Percentiles rank a stretch among this genome's conserved stretches.
phyloP scores from a whole-genome alignment of 257 asterid genomes.

The Misopates orontium region DNA sequence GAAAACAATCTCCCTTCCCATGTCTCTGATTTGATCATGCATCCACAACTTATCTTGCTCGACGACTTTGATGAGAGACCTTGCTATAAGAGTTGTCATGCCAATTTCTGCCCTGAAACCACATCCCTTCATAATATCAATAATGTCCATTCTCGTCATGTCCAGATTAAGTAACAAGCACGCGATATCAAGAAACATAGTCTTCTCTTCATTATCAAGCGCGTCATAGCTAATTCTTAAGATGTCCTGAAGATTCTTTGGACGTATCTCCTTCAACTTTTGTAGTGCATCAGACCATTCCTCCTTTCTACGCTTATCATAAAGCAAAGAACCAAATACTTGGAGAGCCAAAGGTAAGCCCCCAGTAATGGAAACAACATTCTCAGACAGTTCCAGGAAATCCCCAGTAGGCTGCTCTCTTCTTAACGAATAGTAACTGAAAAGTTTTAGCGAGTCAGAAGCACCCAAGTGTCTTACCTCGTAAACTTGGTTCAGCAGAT shows the following conservation, averaged over 20 bases:
- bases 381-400: slow-evolving; percentile 21
- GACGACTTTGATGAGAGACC: slow-evolving; percentile 33
- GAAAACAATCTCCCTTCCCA: slow-evolving; percentile 39
- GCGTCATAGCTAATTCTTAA: slow-evolving; percentile 34
- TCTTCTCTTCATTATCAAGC: slow-evolving; percentile 34
- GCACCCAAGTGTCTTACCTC: slow-evolving; percentile 18
- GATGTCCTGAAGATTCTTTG: slow-evolving; percentile 29
- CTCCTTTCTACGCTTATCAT: slow-evolving; percentile 30
- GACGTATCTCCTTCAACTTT: slow-evolving; percentile 37
- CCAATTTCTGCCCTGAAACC: slow-evolving; percentile 34
- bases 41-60: slow-evolving; percentile 36
- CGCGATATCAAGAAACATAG: slow-evolving; percentile 39
- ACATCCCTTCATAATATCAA: slow-evolving; percentile 34
- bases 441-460: slow-evolving; percentile 28
- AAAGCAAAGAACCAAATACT: slow-evolving; percentile 36
- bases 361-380: slow-evolving; percentile 27
- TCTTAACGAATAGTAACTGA: slow-evolving; percentile 38
- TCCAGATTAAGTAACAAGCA: slow-evolving; percentile 32
- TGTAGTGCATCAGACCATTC: slow-evolving; percentile 32
- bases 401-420: slow-evolving; percentile 31
- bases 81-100: slow-evolving; percentile 26
- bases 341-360: slow-evolving; percentile 40
- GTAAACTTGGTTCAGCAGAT: slow-evolving; percentile 12
- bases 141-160: slow-evolving; percentile 31
- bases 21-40: slow-evolving; percentile 43